phyloP scores from a whole-genome alignment of 768 basidiomycete species.

The Scleroderma citrinum region DNA sequence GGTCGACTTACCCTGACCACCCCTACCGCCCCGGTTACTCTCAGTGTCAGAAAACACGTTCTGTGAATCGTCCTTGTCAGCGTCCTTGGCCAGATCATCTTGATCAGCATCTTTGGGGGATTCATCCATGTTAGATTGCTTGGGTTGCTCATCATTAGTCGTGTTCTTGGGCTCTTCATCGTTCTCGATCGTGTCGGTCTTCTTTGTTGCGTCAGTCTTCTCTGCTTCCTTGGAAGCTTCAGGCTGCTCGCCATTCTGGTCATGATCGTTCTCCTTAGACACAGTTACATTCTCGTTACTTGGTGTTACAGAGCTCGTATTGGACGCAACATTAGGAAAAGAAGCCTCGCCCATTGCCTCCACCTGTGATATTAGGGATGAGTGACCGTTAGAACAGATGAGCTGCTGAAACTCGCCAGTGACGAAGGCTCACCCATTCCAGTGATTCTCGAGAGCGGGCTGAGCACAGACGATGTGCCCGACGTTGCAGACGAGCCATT shows the following conservation, averaged over 20 bases:
- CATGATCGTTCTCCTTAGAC: slow-evolving; percentile 11
- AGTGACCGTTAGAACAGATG: slow-evolving; percentile 24
- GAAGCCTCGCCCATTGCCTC: slow-evolving; percentile 1
- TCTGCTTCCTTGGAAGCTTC: background rate
- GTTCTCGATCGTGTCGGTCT: background rate
- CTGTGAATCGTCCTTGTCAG: slow-evolving; percentile 21
- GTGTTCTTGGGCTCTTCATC: background rate
- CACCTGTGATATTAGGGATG: slow-evolving; percentile 21
- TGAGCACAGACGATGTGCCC: background rate
- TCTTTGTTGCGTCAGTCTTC: background rate
- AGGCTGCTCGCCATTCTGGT: background rate
- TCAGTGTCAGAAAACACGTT: slow-evolving; percentile 19
- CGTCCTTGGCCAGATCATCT: too few species aligned
- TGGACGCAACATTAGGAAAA: slow-evolving; percentile 1
- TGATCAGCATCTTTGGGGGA: too few species aligned
- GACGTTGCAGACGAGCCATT: background rate
- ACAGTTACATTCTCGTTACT: slow-evolving; percentile 21
- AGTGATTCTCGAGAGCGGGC: background rate
- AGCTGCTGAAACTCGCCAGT: slow-evolving; percentile 20
- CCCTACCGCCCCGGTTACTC: background rate
- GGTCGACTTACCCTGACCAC: background rate
- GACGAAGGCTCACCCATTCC: slow-evolving; percentile 29
- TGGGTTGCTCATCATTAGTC: background rate
- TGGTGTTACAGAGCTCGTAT: slow-evolving; percentile 23
- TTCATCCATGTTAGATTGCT: too few species aligned